Conservation (phyloP, 1,284 basidiomycete species). For the Pascua sp. region DNA sequence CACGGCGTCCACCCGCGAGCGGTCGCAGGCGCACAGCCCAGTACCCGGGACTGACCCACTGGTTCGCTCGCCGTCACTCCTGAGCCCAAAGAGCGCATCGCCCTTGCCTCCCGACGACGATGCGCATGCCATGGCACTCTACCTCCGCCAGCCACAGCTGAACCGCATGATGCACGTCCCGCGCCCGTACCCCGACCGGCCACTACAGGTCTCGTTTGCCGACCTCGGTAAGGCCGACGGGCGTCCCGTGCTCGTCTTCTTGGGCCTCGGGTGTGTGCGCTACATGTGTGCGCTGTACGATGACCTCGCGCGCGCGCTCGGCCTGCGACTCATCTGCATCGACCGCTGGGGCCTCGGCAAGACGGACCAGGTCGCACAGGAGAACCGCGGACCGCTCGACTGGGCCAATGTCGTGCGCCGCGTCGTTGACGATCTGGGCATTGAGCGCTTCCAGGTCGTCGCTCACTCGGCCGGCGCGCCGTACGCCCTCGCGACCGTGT, state of each 20-base stretch:
- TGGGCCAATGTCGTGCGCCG: conserved; percentile 89
- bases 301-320: conserved; percentile 85
- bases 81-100: conserved; percentile 10
- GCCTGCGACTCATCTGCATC: conserved; percentile 84
- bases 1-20: background rate
- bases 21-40: conserved; percentile 1
- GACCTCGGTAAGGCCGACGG: conserved; percentile 81
- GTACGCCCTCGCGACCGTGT: conserved; percentile 84
- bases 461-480: conserved; percentile 97
- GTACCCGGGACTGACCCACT: background rate
- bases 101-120: conserved; percentile 17
- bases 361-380: conserved; percentile 66
- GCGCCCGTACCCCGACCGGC: conserved; percentile 59
- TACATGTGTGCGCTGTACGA: conserved; percentile 94
- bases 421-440: conserved; percentile 73
- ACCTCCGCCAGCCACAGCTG: conserved; percentile 75
- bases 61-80: conserved; percentile 3
- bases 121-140: conserved; percentile 48
- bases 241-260: conserved; percentile 81
- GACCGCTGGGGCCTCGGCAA: conserved; percentile 95
- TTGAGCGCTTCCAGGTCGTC: conserved; percentile 80
- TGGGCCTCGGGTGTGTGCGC: conserved; percentile 89
- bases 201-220: conserved; percentile 85
- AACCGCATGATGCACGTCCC: conserved; percentile 77
- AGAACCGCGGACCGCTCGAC: conserved; percentile 71